Conservation (phyloP, 2,329 filamentous ascomycete genomes). For the Alternaria rosae region DNA sequence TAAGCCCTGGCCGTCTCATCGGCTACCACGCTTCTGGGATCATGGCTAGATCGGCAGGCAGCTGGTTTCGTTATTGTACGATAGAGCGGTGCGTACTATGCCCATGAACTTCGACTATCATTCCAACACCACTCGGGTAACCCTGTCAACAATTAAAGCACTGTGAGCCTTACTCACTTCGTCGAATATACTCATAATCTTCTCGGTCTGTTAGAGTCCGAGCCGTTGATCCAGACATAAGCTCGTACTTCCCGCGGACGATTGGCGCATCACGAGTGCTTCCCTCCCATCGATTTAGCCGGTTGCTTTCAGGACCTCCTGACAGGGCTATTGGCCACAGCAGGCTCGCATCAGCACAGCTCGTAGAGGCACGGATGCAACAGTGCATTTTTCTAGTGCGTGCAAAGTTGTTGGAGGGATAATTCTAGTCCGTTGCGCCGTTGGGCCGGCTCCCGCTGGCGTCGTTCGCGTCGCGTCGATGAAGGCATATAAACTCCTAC, state of each 20-base stretch:
- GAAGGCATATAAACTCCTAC: constrained; percentile 8
- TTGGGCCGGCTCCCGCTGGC: constrained; percentile 1
- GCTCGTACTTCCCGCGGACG: not conserved
- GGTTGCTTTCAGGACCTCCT: not conserved
- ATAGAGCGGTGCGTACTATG: not conserved
- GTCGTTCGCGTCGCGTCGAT: not conserved
- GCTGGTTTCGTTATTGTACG: not conserved
- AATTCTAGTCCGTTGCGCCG: constrained; percentile 5
- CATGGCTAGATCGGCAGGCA: not conserved
- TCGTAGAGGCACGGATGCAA: not conserved
- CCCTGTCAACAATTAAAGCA: not conserved
- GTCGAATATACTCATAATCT: not conserved
- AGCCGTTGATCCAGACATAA: not conserved
- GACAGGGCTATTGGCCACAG: constrained; percentile 1
- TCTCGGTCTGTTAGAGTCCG: not conserved
- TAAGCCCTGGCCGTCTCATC: not conserved
- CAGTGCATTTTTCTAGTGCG: not conserved
- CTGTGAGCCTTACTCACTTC: not conserved
- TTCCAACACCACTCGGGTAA: not conserved
- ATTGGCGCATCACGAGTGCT: not conserved
- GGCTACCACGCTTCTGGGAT: not conserved
- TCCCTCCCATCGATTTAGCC: constrained; percentile 9
- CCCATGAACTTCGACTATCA: not conserved
- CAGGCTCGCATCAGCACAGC: not conserved
- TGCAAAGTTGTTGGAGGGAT: constrained; percentile 8